phyloP scores from a whole-genome alignment of 1,284 basidiomycete genomes.

The Ustilago vetiveriae region DNA sequence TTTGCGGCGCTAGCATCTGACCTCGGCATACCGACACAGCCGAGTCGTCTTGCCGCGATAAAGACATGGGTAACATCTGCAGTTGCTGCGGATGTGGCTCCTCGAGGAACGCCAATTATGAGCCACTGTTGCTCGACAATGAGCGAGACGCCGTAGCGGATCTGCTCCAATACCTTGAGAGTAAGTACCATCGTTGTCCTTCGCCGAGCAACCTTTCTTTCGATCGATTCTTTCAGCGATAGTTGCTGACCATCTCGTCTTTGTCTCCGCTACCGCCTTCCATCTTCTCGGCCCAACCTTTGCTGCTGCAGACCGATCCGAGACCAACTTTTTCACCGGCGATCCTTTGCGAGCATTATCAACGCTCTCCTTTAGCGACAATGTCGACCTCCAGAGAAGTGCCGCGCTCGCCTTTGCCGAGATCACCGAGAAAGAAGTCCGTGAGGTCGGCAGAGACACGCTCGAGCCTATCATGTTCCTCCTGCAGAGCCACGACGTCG shows the following conservation, averaged over 20 bases:
- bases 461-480: slow-evolving; percentile 98
- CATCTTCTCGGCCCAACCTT: too few species aligned
- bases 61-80: slow-evolving; percentile 63
- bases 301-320: slow-evolving; percentile 66
- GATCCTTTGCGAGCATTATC: slow-evolving; percentile 91
- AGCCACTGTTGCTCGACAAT: slow-evolving; percentile 94
- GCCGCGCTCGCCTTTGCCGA: slow-evolving; percentile 98
- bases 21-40: not conserved
- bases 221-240: too few species aligned
- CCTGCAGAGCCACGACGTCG: slow-evolving; percentile 95
- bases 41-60: not conserved
- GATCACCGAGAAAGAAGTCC: slow-evolving; percentile 99
- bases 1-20: not conserved
- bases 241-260: not conserved
- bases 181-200: slow-evolving; percentile 70
- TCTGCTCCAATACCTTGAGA: slow-evolving; percentile 95
- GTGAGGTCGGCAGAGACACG: slow-evolving; percentile 94
- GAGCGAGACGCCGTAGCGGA: slow-evolving; percentile 99
- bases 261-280: too few species aligned
- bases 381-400: slow-evolving; percentile 97
- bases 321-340: slow-evolving; percentile 67
- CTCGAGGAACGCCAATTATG: slow-evolving; percentile 68
- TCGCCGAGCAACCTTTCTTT: not conserved
- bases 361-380: slow-evolving; percentile 97
- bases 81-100: slow-evolving; percentile 56